These are phyloP conservation scores for Fomes fomentarius DNA, from an alignment of 1,284 basidiomycete species.

Conservation along the genomic window DNA sequence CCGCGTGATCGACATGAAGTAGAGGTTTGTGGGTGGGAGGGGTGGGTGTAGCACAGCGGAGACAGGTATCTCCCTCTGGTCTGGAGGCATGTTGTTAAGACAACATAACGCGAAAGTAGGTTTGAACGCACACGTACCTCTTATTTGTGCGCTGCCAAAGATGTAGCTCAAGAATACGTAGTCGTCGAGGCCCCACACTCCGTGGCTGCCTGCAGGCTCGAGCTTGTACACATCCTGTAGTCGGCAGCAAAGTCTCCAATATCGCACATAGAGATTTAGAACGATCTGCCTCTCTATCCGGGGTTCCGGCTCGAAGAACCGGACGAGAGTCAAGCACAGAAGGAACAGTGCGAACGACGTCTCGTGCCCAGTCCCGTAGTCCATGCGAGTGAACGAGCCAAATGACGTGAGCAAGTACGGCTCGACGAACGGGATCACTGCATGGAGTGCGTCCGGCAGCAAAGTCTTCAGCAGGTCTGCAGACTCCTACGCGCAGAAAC, in stretches of 20 bases:
- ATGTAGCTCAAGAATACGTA: slow-evolving; percentile 91
- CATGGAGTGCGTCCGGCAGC: slow-evolving; percentile 48
- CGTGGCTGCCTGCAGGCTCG: slow-evolving; percentile 97
- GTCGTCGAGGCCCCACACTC: slow-evolving; percentile 98
- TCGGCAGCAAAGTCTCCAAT: slow-evolving; percentile 82
- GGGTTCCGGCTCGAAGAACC: slow-evolving; percentile 57
- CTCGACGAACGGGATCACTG: slow-evolving; percentile 61
- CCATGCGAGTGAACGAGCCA: slow-evolving; percentile 90
- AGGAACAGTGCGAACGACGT: slow-evolving; percentile 85
- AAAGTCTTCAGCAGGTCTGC: slow-evolving; percentile 58
- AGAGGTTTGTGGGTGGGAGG: slow-evolving; percentile 69
- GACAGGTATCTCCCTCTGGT: slow-evolving; percentile 61
- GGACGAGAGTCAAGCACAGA: slow-evolving; percentile 64
- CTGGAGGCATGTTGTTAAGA: slow-evolving; percentile 37
- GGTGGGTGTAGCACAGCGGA: slow-evolving; percentile 56
- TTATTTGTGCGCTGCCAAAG: slow-evolving; percentile 89
- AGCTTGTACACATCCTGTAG: slow-evolving; percentile 90
- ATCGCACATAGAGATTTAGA: slow-evolving; percentile 72
- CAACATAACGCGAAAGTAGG: not conserved
- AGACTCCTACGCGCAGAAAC: too few relatives aligned
- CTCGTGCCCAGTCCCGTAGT: slow-evolving; percentile 98
- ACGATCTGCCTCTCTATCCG: slow-evolving; percentile 67
- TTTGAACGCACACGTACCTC: slow-evolving; percentile 49
- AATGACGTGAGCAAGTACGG: slow-evolving; percentile 87
- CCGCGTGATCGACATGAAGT: slow-evolving; percentile 81